Evolutionary conservation across 2,329 filamentous ascomycete genomes (phyloP).

Genomic region (Plenodomus biglobosus): DNA sequence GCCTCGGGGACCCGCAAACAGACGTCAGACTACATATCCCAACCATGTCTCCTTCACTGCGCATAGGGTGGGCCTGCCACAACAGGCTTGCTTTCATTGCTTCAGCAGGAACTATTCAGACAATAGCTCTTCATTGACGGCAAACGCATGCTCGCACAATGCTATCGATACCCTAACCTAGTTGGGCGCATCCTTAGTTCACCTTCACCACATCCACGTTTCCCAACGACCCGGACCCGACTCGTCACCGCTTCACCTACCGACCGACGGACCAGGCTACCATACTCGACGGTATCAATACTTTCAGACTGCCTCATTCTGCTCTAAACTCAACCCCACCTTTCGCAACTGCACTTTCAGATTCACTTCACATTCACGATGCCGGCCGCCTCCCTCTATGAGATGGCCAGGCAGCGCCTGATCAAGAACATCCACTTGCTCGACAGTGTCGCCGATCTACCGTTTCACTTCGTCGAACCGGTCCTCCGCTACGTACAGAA

Average conservation of each 20-base stretch:
- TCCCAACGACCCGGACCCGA: slow-evolving; percentile 4
- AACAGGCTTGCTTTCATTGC: not conserved
- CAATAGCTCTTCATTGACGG: not conserved
- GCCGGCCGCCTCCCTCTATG: slow-evolving; percentile 43
- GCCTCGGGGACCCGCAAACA: not conserved
- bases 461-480: slow-evolving; percentile 65
- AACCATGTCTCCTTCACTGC: slow-evolving; percentile 6
- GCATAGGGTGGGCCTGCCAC: not conserved
- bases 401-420: slow-evolving; percentile 45
- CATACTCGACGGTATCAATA: not conserved
- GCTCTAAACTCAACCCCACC: not conserved
- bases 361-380: slow-evolving; percentile 17
- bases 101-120: not conserved
- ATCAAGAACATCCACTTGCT: slow-evolving; percentile 53
- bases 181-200: slow-evolving; percentile 6
- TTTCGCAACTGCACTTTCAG: not conserved
- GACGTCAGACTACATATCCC: slow-evolving; percentile 13
- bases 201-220: slow-evolving; percentile 6
- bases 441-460: slow-evolving; percentile 69
- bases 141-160: slow-evolving; percentile 1
- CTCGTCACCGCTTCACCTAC: not conserved
- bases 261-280: not conserved
- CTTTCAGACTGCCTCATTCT: not conserved
- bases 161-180: slow-evolving; percentile 5
- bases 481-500: slow-evolving; percentile 73